phyloP scores from a whole-genome alignment of 176 grass and related monocot genomes.

The Saccharum spontaneum region DNA sequence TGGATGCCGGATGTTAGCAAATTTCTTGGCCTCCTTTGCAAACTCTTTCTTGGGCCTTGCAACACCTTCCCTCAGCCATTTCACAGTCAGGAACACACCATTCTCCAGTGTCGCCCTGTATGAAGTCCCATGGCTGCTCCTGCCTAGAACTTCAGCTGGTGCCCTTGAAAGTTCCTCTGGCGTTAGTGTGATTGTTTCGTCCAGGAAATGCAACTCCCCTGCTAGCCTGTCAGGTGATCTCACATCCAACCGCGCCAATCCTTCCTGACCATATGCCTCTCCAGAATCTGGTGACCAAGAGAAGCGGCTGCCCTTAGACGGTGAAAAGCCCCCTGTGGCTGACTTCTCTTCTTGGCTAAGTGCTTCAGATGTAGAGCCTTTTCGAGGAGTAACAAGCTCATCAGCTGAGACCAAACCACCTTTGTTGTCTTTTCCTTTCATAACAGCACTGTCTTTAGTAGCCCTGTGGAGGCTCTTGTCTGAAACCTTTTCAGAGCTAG shows the following conservation, averaged over 20 bases:
- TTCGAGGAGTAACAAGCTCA: slow-evolving; percentile 68
- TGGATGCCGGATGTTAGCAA: slow-evolving; percentile 91
- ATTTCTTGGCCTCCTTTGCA: slow-evolving; percentile 92
- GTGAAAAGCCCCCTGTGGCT: slow-evolving; percentile 62
- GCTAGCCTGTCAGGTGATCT: slow-evolving; percentile 81
- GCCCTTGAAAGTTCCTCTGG: slow-evolving; percentile 90
- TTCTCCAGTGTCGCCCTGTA: slow-evolving; percentile 95
- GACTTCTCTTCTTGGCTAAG: slow-evolving; percentile 82
- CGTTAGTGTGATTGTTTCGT: slow-evolving; percentile 92
- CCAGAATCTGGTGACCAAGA: slow-evolving; percentile 92
- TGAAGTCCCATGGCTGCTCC: slow-evolving; percentile 95
- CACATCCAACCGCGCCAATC: slow-evolving; percentile 70
- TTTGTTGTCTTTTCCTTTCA: slow-evolving; percentile 64
- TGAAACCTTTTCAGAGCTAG: slow-evolving; percentile 76
- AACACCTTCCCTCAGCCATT: slow-evolving; percentile 95
- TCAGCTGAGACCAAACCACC: slow-evolving; percentile 69
- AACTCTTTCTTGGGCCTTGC: slow-evolving; percentile 95
- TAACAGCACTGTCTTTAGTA: slow-evolving; percentile 38
- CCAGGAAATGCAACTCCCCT: slow-evolving; percentile 88
- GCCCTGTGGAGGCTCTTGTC: slow-evolving; percentile 65
- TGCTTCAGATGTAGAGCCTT: slow-evolving; percentile 76
- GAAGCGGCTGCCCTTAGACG: slow-evolving; percentile 76
- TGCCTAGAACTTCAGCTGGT: slow-evolving; percentile 88
- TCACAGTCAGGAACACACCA: slow-evolving; percentile 90
- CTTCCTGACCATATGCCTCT: slow-evolving; percentile 56